phyloP scores from a whole-genome alignment of 2,329 filamentous ascomycete species.

The Trichoderma simmonsii region DNA sequence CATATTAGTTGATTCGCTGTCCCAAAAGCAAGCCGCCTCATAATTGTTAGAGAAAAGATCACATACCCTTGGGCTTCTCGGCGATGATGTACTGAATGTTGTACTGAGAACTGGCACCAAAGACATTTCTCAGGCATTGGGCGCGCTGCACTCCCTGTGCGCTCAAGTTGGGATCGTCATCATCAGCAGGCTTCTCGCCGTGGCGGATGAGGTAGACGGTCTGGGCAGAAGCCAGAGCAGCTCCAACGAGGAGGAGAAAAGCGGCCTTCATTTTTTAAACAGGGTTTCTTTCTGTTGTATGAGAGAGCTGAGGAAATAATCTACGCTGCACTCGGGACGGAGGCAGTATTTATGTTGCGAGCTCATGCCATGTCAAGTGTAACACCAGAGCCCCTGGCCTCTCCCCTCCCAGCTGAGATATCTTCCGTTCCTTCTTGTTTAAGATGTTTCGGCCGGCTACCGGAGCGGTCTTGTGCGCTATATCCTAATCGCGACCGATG shows the following conservation, averaged over 20 bases:
- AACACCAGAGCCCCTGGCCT: not conserved
- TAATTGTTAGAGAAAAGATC: not conserved
- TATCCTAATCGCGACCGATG: constrained; percentile 1
- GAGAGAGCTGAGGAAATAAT: not conserved
- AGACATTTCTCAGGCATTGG: constrained; percentile 57
- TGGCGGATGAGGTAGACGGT: constrained; percentile 63
- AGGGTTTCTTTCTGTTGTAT: not conserved
- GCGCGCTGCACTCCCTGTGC: constrained; percentile 52
- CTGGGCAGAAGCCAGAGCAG: constrained; percentile 22
- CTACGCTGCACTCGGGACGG: not conserved
- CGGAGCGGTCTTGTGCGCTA: constrained; percentile 8
- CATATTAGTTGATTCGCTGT: not conserved
- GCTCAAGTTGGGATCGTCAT: constrained; percentile 46
- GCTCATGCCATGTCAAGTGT: not conserved
- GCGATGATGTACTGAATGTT: constrained; percentile 59
- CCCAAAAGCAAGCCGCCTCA: not conserved
- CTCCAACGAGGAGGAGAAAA: not conserved
- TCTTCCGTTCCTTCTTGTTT: not conserved
- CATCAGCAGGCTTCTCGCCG: constrained; percentile 57
- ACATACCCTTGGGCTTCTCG: constrained; percentile 48
- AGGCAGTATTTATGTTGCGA: not conserved
- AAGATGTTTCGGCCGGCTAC: not conserved
- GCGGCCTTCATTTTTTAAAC: constrained; percentile 9
- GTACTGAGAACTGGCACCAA: constrained; percentile 50
- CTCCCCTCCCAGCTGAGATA: not conserved